These are phyloP conservation scores for Teunomyces panamensis DNA, from an alignment of 805 yeast genomes.

Conservation along the genomic window DNA sequence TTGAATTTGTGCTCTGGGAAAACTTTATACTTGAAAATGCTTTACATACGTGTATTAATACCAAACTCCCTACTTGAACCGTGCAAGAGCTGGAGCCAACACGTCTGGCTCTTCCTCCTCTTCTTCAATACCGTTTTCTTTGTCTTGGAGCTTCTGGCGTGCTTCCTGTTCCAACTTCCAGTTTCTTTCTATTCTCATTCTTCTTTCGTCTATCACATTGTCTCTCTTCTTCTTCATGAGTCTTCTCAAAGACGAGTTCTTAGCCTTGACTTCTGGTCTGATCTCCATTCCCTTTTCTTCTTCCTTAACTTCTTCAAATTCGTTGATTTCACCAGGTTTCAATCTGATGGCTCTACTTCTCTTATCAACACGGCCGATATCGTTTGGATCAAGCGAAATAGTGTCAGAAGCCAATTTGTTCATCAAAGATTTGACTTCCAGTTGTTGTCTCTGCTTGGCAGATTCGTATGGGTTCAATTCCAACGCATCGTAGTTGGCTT, in stretches of 20 bases:
- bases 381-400: conserved; percentile 84
- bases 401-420: conserved; percentile 91
- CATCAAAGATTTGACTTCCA: conserved; percentile 80
- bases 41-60: conserved; percentile 9
- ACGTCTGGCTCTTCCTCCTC: conserved; percentile 57
- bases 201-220: conserved; percentile 85
- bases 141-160: conserved; percentile 51
- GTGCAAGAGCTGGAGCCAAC: conserved; percentile 47
- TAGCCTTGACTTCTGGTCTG: conserved; percentile 69
- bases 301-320: conserved; percentile 34
- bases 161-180: conserved; percentile 70
- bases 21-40: conserved; percentile 17
- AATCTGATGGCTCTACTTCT: conserved; percentile 62
- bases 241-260: conserved; percentile 79
- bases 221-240: conserved; percentile 78
- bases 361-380: conserved; percentile 79
- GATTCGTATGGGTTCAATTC: conserved; percentile 93
- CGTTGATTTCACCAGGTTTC: conserved; percentile 54
- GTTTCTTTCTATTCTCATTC: conserved; percentile 70
- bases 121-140: conserved; percentile 45
- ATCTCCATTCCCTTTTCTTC: conserved; percentile 49
- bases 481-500: conserved; percentile 92
- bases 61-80: conserved; percentile 36
- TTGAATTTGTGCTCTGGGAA: conserved; percentile 21
- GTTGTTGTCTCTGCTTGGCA: conserved; percentile 87